phyloP scores from a whole-genome alignment of 2,329 filamentous ascomycete genomes.

The Thelonectria discophora region DNA sequence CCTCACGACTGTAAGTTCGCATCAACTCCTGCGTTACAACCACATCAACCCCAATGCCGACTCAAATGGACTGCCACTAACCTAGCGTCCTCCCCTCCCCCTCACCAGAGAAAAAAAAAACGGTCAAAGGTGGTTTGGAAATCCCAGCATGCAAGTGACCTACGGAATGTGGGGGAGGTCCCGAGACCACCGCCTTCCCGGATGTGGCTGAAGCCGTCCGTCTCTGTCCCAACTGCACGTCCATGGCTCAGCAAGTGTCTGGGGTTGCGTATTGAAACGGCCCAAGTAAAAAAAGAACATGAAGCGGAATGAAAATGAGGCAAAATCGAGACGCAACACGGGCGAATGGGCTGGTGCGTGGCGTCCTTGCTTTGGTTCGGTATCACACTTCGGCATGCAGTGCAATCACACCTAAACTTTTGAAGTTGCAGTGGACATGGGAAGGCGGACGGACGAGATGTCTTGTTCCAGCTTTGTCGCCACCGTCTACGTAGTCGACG shows the following conservation, averaged over 20 bases:
- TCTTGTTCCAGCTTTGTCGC: background rate
- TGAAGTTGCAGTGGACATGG: background rate
- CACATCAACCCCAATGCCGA: background rate
- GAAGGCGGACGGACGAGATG: background rate
- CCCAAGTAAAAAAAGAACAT: background rate
- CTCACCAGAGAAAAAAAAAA: background rate
- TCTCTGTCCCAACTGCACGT: background rate
- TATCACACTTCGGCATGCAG: background rate
- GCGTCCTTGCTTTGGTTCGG: background rate
- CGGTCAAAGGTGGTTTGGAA: background rate
- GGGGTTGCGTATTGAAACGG: background rate
- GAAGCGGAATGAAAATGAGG: background rate
- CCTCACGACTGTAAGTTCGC: background rate
- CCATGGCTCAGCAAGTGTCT: background rate
- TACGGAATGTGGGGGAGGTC: conserved; percentile 15
- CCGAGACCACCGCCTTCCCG: background rate
- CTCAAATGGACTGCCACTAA: background rate
- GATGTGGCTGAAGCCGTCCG: background rate
- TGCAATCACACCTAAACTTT: background rate
- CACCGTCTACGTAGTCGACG: background rate
- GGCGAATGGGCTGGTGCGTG: background rate
- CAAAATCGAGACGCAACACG: background rate
- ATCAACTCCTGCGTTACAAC: background rate
- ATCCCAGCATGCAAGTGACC: background rate
- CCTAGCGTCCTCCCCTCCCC: background rate